phyloP scores from a whole-genome alignment of 129 eudicot species.

The Artemisia tridentata region DNA sequence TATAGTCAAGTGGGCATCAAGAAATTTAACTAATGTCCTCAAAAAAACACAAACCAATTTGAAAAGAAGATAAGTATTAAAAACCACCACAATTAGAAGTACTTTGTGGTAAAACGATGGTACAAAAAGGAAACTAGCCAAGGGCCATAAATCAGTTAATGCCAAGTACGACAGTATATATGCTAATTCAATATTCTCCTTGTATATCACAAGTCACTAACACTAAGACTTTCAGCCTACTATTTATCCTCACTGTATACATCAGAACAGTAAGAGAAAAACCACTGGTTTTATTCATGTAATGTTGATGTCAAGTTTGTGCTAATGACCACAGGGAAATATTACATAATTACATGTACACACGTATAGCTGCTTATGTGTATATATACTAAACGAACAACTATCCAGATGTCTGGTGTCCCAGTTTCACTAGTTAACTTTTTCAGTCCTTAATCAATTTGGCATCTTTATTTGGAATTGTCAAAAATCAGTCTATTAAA shows the following conservation, averaged over 20 bases:
- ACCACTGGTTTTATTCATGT: constrained; percentile 7
- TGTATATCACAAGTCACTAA: background rate
- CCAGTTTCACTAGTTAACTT: background rate
- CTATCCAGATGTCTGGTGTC: background rate
- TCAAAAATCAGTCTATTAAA: background rate
- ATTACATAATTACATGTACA: background rate
- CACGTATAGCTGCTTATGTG: too few relatives aligned
- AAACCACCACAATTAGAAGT: background rate
- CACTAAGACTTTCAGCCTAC: background rate
- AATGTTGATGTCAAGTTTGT: background rate
- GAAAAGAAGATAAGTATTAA: background rate
- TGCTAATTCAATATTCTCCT: constrained; percentile 4
- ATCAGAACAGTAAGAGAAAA: background rate
- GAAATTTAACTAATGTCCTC: constrained; percentile 1
- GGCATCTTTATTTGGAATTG: background rate
- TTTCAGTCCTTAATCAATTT: background rate
- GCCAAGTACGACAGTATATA: background rate
- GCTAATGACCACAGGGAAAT: background rate
- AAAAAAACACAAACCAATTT: background rate
- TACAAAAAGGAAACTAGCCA: background rate
- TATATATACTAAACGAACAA: too few relatives aligned
- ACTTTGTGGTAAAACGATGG: background rate
- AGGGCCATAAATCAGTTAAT: too few relatives aligned
- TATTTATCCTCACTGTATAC: background rate
- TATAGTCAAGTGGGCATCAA: constrained; percentile 9